These are phyloP conservation scores for Lachnellula cervina DNA, from an alignment of 2,329 filamentous ascomycete genomes.

Conservation along the genomic window DNA sequence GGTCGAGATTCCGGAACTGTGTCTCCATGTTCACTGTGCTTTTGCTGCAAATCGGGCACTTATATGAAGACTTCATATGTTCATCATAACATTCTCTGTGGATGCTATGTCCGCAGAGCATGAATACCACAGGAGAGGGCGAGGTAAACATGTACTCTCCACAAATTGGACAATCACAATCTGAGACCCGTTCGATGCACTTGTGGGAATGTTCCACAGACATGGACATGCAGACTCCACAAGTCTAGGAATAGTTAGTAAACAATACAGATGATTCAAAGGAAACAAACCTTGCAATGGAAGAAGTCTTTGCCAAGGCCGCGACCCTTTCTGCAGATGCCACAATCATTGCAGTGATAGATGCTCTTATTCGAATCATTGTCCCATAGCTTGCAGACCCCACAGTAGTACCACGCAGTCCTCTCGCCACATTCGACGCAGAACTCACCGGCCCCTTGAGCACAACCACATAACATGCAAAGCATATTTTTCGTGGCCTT, in stretches of 20 bases:
- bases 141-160: constrained; percentile 96
- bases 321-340: constrained; percentile 86
- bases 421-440: constrained; percentile 73
- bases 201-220: constrained; percentile 79
- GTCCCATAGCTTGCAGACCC: constrained; percentile 95
- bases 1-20: constrained; percentile 85
- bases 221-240: constrained; percentile 91
- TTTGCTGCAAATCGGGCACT: constrained; percentile 94
- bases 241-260: constrained; percentile 53
- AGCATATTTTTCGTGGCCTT: constrained; percentile 91
- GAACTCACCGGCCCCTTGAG: constrained; percentile 74
- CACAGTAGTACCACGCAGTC: constrained; percentile 87
- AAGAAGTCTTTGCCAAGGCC: constrained; percentile 96
- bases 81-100: constrained; percentile 85
- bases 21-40: constrained; percentile 97
- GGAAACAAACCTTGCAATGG: constrained; percentile 77
- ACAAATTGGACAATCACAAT: constrained; percentile 95
- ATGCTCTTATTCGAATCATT: constrained; percentile 86
- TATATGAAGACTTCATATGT: constrained; percentile 86
- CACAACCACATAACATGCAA: constrained; percentile 88
- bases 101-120: constrained; percentile 94
- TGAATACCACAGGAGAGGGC: constrained; percentile 80
- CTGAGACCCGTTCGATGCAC: constrained; percentile 89
- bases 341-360: constrained; percentile 94
- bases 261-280: background rate